A percentile compares a stretch with the other conserved stretches of the same genome.
These are phyloP conservation scores for Stylonectria norvegica DNA, from an alignment of 2,329 filamentous ascomycete genomes.

Conservation along the genomic window DNA sequence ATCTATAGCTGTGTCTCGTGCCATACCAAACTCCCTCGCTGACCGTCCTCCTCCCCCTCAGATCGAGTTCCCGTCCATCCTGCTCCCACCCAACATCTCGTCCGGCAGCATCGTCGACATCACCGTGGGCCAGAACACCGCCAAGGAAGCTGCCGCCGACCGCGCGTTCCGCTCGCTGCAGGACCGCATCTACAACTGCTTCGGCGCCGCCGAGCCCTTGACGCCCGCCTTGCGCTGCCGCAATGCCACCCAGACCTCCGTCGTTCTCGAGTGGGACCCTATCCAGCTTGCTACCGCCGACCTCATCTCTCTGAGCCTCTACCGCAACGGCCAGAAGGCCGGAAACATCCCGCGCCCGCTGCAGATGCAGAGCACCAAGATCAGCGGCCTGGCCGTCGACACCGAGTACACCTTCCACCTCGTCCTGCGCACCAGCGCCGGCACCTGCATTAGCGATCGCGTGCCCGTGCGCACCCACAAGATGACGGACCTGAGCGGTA, in stretches of 20 bases:
- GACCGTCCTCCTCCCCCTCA: constrained; percentile 37
- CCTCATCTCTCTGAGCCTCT: constrained; percentile 82
- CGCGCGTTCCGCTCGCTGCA: constrained; percentile 81
- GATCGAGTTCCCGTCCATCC: constrained; percentile 98
- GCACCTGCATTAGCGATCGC: constrained; percentile 79
- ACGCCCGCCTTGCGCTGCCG: constrained; percentile 81
- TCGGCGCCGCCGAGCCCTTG: constrained; percentile 74
- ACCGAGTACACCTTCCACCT: constrained; percentile 95
- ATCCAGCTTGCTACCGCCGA: constrained; percentile 90
- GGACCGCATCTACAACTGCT: constrained; percentile 79
- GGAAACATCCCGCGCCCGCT: constrained; percentile 86
- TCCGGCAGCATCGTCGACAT: constrained; percentile 98
- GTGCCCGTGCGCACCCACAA: constrained; percentile 89
- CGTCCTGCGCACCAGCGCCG: constrained; percentile 84
- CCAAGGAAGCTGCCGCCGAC: constrained; percentile 71
- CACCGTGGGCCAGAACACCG: constrained; percentile 81
- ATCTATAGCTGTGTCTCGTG: background rate
- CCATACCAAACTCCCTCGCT: constrained; percentile 9
- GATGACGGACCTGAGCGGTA: constrained; percentile 95
- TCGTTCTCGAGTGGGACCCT: constrained; percentile 97
- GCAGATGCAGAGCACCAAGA: constrained; percentile 92
- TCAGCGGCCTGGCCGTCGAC: constrained; percentile 92
- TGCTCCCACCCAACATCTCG: constrained; percentile 90
- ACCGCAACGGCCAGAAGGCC: constrained; percentile 94
- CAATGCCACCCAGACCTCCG: constrained; percentile 97